Base-by-base conservation (phyloP, 306 rosid species). In the Begonia masoniana region DNA sequence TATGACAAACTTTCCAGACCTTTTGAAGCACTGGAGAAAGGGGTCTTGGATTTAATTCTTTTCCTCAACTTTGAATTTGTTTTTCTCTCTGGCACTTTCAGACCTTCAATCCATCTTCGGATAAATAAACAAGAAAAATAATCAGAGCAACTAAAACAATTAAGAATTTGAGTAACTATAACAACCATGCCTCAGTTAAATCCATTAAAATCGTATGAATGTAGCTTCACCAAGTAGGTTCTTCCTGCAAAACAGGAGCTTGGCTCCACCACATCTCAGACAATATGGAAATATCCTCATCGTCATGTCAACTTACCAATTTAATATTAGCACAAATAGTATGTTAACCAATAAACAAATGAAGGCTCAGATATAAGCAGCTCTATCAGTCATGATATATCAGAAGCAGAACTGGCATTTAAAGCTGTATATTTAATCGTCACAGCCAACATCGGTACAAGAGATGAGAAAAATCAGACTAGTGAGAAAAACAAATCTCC, bases 341-440 rank as follows among this genome's bases (percentile, higher is more conserved):
- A 21, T 21, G 6, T 26, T 26, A 26, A 31, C 39, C 9, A 2
- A 6, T 31, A 31, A 21, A 31, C 39, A 31, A 4, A 1, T 31
- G 3, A n/a, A 39, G 77, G 85, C 95, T 88, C 96, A 88, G 95
- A 60, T 0, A 57, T 10, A 19, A 61, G 74, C 97, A 88, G 95
- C 95, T 82, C 68, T 84, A 56, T 77, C 95, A 19, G 76, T 88
- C 97, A 88, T 58, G 59, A 69, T 17, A 63, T 52, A 49, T 84
- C 95, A 69, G 97, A 77, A 84, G 97, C 97, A 88, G 97, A 88
- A 88, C 97, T 84, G 95, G 95, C 97, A 57, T 72, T 21, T 58
- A 31, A 82, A 88, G 97, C 89, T 88, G 97, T 52, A 51, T 12
- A 1, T 41, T 31, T 51, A 0, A 71, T 85, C 95, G 14, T 85